Base-by-base conservation (phyloP, 176 grass and related monocot genomes). In the Puccinellia tenuiflora region DNA sequence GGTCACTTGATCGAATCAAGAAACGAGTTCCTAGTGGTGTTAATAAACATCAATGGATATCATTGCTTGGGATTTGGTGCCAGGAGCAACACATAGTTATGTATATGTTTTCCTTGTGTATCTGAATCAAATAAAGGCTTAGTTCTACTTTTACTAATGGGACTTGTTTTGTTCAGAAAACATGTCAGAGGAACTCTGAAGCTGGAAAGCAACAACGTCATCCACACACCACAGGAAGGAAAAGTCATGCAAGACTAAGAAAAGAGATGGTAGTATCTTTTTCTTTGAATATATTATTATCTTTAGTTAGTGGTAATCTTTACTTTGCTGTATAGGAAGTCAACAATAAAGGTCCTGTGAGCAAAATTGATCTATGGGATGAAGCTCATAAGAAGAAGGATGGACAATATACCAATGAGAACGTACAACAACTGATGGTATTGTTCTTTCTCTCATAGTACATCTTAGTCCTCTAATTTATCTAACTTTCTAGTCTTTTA, bases 321-420 rank as follows among this genome's bases (percentile, higher is more conserved):
- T 59, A 59, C 14, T 77, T 28, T 42, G 13, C 1, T 60, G n/a
- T 18, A 20, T 5, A 78, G 54, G 22, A 78, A 20, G 53, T 9
- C 1, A 20, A 43, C 3, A 78, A 6, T 9, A 59, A 57, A 10
- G 15, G 7, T 20, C 57, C 57, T 38, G 37, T 78, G 0, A 39
- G 26, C 16, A 12, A 6, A 17, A 78, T 61, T 29, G 37, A 78
- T 10, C 15, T 78, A 61, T 45, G 55, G 37, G 76, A 63, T 47
- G 39, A 45, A 63, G 25, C 77, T 31, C 77, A 79, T n/a, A 63
- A 79, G 39, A 79, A 63, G 60, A 79, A 46, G 56, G 26, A 64
- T 79, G 55, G 57, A 0, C 34, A 11, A 5, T 53, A 35, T 35
- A 1, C 47, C 21, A 75, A 52, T 21, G 0, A 53, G 18, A 62